phyloP scores from a whole-genome alignment of 2,329 filamentous ascomycete species.

The Exophiala aquamarina region DNA sequence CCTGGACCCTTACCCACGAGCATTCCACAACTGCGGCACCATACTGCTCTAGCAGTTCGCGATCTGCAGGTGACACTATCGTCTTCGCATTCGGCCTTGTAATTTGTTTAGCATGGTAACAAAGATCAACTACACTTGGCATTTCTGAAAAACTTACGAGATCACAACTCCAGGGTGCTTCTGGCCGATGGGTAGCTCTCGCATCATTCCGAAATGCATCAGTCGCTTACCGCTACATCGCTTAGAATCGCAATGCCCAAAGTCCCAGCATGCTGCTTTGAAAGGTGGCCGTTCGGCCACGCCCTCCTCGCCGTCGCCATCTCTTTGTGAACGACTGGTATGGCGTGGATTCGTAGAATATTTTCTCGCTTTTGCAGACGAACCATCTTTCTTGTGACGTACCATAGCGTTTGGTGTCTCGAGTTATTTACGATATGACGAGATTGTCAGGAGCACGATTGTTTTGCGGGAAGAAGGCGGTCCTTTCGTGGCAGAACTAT shows the following conservation, averaged over 20 bases:
- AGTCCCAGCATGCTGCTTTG: conserved; percentile 96
- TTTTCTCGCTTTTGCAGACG: conserved; percentile 71
- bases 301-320: conserved; percentile 41
- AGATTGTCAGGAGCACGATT: too few species aligned
- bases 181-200: conserved; percentile 86
- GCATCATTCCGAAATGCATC: conserved; percentile 90
- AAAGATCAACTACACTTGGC: too few species aligned
- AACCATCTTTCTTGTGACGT: conserved; percentile 90
- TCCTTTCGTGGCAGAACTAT: not conserved
- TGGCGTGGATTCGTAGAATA: conserved; percentile 60
- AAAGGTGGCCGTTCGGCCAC: conserved; percentile 53
- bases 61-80: conserved; percentile 79
- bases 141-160: conserved; percentile 51
- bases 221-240: conserved; percentile 93
- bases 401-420: conserved; percentile 61
- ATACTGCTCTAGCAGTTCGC: conserved; percentile 76
- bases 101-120: too few species aligned
- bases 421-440: too few species aligned
- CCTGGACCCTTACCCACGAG: conserved; percentile 88
- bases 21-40: conserved; percentile 96
- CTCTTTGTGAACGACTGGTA: conserved; percentile 49
- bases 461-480: not conserved
- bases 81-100: conserved; percentile 86
- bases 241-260: conserved; percentile 96
- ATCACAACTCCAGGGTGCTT: conserved; percentile 91